These are phyloP conservation scores for Botrytis fabae DNA, from an alignment of 2,329 filamentous ascomycete species.

Conservation along the genomic window DNA sequence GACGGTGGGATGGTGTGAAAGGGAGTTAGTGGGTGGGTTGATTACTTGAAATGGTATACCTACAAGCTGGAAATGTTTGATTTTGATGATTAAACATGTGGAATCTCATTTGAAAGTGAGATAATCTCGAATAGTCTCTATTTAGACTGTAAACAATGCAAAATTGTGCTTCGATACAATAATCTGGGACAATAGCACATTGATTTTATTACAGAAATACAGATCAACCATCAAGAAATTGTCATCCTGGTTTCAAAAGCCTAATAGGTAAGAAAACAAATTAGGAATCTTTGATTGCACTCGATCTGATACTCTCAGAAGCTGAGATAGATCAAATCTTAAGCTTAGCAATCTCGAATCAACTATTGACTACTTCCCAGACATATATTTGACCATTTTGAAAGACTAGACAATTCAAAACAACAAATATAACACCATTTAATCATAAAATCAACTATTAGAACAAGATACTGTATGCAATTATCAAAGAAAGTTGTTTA, in stretches of 20 bases:
- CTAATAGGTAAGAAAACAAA: too few species aligned
- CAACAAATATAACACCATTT: not conserved
- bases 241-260: too few species aligned
- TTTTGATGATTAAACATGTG: not conserved
- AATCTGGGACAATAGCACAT: not conserved
- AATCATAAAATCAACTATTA: rapidly evolving
- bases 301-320: too few species aligned
- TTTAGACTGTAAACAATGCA: too few species aligned
- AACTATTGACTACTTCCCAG: not conserved
- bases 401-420: rapidly evolving
- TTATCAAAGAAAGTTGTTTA: not conserved
- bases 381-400: not conserved
- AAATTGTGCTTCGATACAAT: not conserved
- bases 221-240: not conserved
- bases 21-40: rapidly evolving
- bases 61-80: not conserved
- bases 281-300: too few species aligned
- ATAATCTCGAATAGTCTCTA: not conserved
- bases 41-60: rapidly evolving
- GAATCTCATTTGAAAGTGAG: not conserved
- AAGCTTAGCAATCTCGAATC: not conserved
- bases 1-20: not conserved
- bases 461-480: rapidly evolving
- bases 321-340: not conserved
- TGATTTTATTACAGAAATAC: rapidly evolving